phyloP scores from a whole-genome alignment of 805 yeast species.

The Barnettozyma californica region DNA sequence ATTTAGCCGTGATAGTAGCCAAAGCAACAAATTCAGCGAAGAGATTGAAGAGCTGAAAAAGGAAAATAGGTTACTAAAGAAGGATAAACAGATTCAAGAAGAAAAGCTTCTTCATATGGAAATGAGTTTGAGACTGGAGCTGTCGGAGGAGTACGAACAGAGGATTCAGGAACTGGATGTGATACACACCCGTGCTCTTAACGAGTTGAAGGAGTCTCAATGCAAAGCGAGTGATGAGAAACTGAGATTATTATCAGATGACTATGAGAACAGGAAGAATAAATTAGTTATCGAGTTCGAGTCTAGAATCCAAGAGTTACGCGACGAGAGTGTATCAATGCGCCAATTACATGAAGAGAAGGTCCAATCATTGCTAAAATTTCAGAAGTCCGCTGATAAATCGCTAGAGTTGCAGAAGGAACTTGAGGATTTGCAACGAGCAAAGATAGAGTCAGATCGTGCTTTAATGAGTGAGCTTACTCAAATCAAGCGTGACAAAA shows the following conservation, averaged over 20 bases:
- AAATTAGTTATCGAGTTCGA: slow-evolving; percentile 1
- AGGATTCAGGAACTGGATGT: slow-evolving; percentile 33
- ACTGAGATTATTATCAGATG: slow-evolving; percentile 27
- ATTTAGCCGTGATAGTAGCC: slow-evolving; percentile 3
- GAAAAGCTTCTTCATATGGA: slow-evolving; percentile 21
- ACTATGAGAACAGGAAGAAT: slow-evolving; percentile 22
- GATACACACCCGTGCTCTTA: slow-evolving; percentile 29
- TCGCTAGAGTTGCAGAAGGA: not conserved
- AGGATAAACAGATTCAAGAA: slow-evolving; percentile 22
- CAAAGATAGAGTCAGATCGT: not conserved
- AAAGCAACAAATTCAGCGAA: slow-evolving; percentile 11
- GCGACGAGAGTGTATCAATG: not conserved
- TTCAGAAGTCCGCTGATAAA: not conserved
- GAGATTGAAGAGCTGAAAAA: slow-evolving; percentile 18
- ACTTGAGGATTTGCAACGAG: not conserved
- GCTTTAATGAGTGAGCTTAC: slow-evolving; percentile 3
- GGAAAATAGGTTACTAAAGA: slow-evolving; percentile 16
- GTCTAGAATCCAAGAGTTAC: not conserved
- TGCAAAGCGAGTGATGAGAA: slow-evolving; percentile 26
- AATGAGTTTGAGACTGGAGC: slow-evolving; percentile 27
- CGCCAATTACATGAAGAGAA: not conserved
- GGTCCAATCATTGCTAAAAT: not conserved
- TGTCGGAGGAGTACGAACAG: slow-evolving; percentile 28
- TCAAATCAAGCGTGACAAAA: not conserved
- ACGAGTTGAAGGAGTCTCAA: slow-evolving; percentile 28